These are phyloP conservation scores for Colletotrichum sp. DNA, from an alignment of 2,329 filamentous ascomycete species.

Conservation along the genomic window DNA sequence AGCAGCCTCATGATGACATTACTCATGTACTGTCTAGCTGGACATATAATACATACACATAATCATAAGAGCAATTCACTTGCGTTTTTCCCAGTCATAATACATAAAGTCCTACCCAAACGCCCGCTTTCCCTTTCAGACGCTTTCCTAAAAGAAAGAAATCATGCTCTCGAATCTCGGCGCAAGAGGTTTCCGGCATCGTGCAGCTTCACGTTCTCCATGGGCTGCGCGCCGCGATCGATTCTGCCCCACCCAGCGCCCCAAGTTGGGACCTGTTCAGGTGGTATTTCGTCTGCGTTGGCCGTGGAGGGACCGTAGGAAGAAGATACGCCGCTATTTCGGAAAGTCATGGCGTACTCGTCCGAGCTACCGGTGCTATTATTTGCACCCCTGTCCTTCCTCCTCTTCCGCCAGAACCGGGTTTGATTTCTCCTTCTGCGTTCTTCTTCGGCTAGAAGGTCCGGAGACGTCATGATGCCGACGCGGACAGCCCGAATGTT, in stretches of 20 bases:
- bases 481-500: constrained; percentile 34
- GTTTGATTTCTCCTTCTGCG: constrained; percentile 11
- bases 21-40: not conserved
- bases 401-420: constrained; percentile 20
- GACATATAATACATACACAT: not conserved
- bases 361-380: constrained; percentile 17
- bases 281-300: not conserved
- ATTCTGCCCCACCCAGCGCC: constrained; percentile 31
- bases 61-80: not conserved
- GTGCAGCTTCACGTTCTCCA: constrained; percentile 32
- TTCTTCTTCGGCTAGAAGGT: constrained; percentile 31
- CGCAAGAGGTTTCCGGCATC: constrained; percentile 36
- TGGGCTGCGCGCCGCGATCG: constrained; percentile 28
- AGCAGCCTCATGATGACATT: not conserved
- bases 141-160: not conserved
- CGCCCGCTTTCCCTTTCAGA: not conserved
- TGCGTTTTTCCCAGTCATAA: not conserved
- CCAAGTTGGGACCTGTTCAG: constrained; percentile 9
- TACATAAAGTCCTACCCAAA: not conserved
- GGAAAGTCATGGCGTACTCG: constrained; percentile 22
- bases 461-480: constrained; percentile 50
- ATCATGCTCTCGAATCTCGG: constrained; percentile 1
- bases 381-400: constrained; percentile 23
- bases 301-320: constrained; percentile 22
- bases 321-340: constrained; percentile 24